Evolutionary conservation across 352 stramenopile species (phyloP), one percentile per base, ranked within the genome.

Genomic region (Phytophthora rubi): DNA sequence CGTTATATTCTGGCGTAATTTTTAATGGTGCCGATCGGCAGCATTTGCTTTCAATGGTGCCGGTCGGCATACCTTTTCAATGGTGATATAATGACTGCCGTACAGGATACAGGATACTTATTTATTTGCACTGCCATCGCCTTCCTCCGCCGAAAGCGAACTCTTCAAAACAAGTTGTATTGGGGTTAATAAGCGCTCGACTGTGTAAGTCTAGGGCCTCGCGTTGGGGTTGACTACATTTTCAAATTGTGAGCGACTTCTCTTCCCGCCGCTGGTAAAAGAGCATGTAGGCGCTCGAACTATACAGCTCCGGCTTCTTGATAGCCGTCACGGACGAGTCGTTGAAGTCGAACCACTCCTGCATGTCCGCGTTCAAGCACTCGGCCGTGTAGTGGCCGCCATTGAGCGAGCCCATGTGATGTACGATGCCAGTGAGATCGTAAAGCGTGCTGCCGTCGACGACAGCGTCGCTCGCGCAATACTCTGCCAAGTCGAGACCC

Each of bases 321-420:
- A 94, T 65, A 4, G 65, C 55, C 53, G 85, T 92, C 5, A 95
- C 87, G 18, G 70, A 83, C 56, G 70, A 73, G 60, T 95, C 87
- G 66, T 95, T 92, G 65, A 93, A 95, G 64, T 89, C 83, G 55
- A 89, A 93, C 87, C 85, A 95, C 10, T 92, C 84, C 44, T 89
- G 72, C 4, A 80, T 88, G 52, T 91, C 82, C 16, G 61, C 69
- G 57, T 94, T 92, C 23, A 86, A 65, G 61, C 86, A 94, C 62
- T 94, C 86, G 2, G 89, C 89, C 15, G 89, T 97, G 75, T 97
- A 97, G 66, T 97, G 89, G 10, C 89, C 88, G 18, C 86, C 86
- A 35, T 91, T 82, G 7, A 97, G 75, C 30, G 77, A 85, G 15
- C 89, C 89, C 54, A 91, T 83, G 73, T 97, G 89, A 53, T 96